phyloP scores from a whole-genome alignment of 495 filamentous ascomycete genomes.

The Apiosordaria backusii region DNA sequence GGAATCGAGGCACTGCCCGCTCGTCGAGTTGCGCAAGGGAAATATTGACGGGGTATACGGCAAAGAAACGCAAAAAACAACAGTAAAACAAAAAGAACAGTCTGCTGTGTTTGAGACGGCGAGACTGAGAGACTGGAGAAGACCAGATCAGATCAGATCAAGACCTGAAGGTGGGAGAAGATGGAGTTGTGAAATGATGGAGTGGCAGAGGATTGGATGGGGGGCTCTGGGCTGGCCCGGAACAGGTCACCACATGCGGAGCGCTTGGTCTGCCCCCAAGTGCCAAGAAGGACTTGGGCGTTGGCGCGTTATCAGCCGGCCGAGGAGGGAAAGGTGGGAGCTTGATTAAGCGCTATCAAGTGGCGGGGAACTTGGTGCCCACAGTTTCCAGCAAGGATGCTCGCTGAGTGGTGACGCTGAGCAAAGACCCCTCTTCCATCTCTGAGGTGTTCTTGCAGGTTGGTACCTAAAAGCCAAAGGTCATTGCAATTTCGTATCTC shows the following conservation, averaged over 20 bases:
- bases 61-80: not conserved
- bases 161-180: not conserved
- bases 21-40: slow-evolving; percentile 10
- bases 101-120: not conserved
- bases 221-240: slow-evolving; percentile 7
- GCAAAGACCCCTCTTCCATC: not conserved
- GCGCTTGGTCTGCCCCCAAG: not conserved
- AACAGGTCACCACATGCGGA: slow-evolving; percentile 3
- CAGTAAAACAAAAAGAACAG: not conserved
- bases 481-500: slow-evolving; percentile 6
- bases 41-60: not conserved
- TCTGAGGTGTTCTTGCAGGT: not conserved
- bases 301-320: slow-evolving; percentile 10
- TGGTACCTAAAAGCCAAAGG: not conserved
- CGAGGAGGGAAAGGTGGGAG: not conserved
- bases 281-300: not conserved
- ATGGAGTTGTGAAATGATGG: not conserved
- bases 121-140: not conserved
- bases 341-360: slow-evolving; percentile 13
- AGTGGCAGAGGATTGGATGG: slow-evolving; percentile 3
- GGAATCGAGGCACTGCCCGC: slow-evolving; percentile 14
- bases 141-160: not conserved
- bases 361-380: slow-evolving; percentile 11
- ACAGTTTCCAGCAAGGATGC: not conserved
- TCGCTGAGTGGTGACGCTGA: slow-evolving; percentile 1